Conservation (phyloP, 331 rosid genomes). For the Saraca asoca region DNA sequence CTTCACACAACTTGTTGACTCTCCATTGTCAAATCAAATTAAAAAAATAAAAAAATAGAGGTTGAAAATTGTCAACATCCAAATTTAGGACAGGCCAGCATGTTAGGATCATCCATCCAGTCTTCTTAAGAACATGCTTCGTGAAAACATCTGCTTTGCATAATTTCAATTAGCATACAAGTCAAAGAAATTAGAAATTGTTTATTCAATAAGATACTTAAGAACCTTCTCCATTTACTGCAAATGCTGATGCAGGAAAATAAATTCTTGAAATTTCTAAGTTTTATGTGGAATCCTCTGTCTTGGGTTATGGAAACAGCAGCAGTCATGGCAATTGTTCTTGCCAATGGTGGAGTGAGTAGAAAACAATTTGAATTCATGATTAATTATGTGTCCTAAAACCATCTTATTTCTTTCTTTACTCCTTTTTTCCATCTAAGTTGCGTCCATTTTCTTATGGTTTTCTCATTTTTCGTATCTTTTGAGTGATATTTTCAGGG, state of each 20-base stretch:
- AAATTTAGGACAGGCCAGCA: conserved; percentile 79
- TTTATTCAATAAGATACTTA: not conserved
- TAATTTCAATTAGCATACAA: conserved; percentile 12
- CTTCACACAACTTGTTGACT: no score
- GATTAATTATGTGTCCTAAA: not conserved
- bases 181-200: not conserved
- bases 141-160: not conserved
- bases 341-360: conserved; percentile 91
- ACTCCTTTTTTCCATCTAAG: not conserved
- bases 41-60: no score
- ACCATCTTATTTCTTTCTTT: not conserved
- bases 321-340: conserved; percentile 80
- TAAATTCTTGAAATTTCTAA: conserved; percentile 70
- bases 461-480: conserved; percentile 9
- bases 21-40: no score
- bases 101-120: no score
- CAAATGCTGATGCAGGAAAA: conserved; percentile 59
- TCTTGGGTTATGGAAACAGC: conserved; percentile 99
- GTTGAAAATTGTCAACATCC: no score
- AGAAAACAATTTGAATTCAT: no score
- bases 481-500: conserved; percentile 52
- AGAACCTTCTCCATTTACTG: not conserved
- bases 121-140: conserved; percentile 23
- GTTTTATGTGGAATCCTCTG: conserved; percentile 93
- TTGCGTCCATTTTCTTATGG: not conserved